Evolutionary conservation across 208 protist genomes (phyloP).

Genomic region (Trypanosomatidae sp.): DNA sequence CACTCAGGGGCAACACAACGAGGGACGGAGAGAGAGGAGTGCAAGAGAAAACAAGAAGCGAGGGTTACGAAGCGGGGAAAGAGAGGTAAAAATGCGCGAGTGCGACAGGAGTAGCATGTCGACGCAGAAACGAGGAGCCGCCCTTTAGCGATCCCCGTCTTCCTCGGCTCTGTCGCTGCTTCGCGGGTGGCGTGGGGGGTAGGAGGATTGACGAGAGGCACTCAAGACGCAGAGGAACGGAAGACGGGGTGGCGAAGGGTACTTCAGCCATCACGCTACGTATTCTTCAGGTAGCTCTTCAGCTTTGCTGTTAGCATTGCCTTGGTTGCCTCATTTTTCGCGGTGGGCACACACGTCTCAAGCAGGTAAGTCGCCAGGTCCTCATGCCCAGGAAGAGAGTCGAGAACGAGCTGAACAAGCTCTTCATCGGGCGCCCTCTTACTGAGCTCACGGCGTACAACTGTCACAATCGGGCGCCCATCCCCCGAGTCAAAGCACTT

Average conservation of each 20-base stretch:
- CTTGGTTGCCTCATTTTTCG: conserved; percentile 38
- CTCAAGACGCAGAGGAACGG: background rate
- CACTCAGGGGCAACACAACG: background rate
- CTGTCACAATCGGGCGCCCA: conserved; percentile 51
- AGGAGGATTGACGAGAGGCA: background rate
- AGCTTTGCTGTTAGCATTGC: conserved; percentile 34
- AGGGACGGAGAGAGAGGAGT: background rate
- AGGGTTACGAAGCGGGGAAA: background rate
- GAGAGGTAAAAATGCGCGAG: background rate
- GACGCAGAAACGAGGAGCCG: background rate
- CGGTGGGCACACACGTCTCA: conserved; percentile 33
- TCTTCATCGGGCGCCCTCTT: conserved; percentile 43
- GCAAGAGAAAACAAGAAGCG: background rate
- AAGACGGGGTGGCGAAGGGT: too few species aligned
- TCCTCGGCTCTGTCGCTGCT: background rate
- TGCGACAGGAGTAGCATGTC: background rate
- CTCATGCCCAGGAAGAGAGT: conserved; percentile 39
- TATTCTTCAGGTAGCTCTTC: conserved; percentile 22
- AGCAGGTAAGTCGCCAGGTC: conserved; percentile 44
- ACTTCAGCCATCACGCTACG: background rate
- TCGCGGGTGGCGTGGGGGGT: too few species aligned
- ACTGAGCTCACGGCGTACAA: conserved; percentile 51
- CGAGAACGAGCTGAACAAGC: conserved; percentile 47
- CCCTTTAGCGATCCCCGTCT: too few species aligned
- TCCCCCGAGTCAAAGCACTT: conserved; percentile 64